phyloP scores from a whole-genome alignment of 768 basidiomycete genomes.

The Sutorius australiensis region DNA sequence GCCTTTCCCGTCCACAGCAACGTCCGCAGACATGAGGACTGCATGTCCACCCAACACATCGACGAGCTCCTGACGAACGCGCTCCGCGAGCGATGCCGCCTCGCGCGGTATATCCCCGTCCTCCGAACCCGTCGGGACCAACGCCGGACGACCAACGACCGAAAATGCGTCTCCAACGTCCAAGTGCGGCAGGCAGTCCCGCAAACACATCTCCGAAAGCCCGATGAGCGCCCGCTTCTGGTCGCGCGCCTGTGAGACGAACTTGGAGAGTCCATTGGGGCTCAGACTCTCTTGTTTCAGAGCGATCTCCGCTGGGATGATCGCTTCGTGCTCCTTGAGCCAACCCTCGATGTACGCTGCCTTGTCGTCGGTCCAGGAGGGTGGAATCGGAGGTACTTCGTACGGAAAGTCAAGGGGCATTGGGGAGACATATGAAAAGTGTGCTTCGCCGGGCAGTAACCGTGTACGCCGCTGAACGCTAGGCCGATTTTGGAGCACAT shows the following conservation, averaged over 20 bases:
- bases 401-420: slow-evolving; percentile 83
- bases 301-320: slow-evolving; percentile 24
- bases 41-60: slow-evolving; percentile 80
- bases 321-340: slow-evolving; percentile 64
- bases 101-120: slow-evolving; percentile 25
- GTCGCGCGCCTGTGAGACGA: slow-evolving; percentile 47
- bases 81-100: slow-evolving; percentile 31
- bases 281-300: background rate
- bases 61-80: slow-evolving; percentile 64
- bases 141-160: slow-evolving; percentile 56
- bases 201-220: slow-evolving; percentile 61
- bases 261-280: slow-evolving; percentile 39
- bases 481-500: slow-evolving; percentile 48
- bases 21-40: slow-evolving; percentile 48
- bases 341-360: slow-evolving; percentile 70
- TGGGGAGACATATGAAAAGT: slow-evolving; percentile 82
- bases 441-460: slow-evolving; percentile 51
- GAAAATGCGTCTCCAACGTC: slow-evolving; percentile 83
- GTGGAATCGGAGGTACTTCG: slow-evolving; percentile 53
- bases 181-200: slow-evolving; percentile 78
- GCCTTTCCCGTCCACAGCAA: slow-evolving; percentile 31
- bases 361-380: slow-evolving; percentile 50
- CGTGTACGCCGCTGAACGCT: slow-evolving; percentile 69
- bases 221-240: slow-evolving; percentile 62
- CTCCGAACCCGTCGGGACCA: slow-evolving; percentile 33